Evolutionary conservation across 805 yeast genomes (phyloP).

Genomic region (Zygosaccharomyces rouxii): DNA sequence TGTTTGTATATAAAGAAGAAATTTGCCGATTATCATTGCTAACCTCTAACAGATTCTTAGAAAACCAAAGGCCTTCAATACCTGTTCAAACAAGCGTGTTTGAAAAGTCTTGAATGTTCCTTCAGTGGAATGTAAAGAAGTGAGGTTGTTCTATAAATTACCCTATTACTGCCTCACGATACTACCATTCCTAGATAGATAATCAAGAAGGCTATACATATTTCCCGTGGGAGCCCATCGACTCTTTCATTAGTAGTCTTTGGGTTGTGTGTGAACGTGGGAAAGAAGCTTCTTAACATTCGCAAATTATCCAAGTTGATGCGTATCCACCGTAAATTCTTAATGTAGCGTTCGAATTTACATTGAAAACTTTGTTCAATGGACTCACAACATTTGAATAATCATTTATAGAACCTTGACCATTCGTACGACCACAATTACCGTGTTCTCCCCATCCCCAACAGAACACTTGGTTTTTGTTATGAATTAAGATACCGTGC

Average conservation of each 20-base stretch:
- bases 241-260: constrained; percentile 24
- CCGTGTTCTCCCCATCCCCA: constrained; percentile 99
- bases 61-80: background rate
- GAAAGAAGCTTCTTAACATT: constrained; percentile 74
- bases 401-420: constrained; percentile 18
- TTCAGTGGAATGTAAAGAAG: constrained; percentile 9
- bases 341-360: background rate
- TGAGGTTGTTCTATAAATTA: constrained; percentile 5
- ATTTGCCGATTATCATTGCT: too few relatives aligned
- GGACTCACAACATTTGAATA: constrained; percentile 25
- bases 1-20: background rate
- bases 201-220: constrained; percentile 67
- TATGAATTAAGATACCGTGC: constrained; percentile 56
- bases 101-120: background rate
- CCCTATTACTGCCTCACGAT: constrained; percentile 10
- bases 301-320: constrained; percentile 31
- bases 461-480: constrained; percentile 41
- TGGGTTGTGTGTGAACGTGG: constrained; percentile 55
- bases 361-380: constrained; percentile 15
- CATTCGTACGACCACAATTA: constrained; percentile 60
- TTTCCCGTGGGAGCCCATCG: constrained; percentile 58
- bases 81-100: background rate
- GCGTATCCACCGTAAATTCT: constrained; percentile 30
- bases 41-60: background rate
- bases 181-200: constrained; percentile 35